Base-by-base conservation (phyloP, 495 filamentous ascomycete genomes). In the Apodospora peruviana region DNA sequence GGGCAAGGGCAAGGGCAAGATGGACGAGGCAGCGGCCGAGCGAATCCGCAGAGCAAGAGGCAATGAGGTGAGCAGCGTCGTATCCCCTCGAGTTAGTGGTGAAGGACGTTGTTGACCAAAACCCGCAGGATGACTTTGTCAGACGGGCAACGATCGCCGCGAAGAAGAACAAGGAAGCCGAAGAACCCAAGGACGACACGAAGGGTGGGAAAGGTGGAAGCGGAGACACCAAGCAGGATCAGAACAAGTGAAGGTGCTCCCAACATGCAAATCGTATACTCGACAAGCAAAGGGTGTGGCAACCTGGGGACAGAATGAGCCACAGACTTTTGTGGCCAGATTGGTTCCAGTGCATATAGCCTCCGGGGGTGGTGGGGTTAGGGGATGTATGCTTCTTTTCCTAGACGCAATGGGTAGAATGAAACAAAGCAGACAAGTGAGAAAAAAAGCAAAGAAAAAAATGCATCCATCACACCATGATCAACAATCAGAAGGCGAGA, bases 1-100 rank as follows among this genome's bases (percentile, higher is more conserved):
- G 32, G 18, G 3, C 12, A 74, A 71, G 70, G 64, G 65, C 23
- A 64, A 65, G 37, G 59, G 60, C 34, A 67, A 64, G 40, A 74
- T 76, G 67, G 68, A 73, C 45, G 65, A 69, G 10, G 62, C 70
- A 14, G 66, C 73, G 5, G 70, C 68, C 4, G 68, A 64, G 43
- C 60, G 75, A 46, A 78, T 78, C 45, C 51, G 60, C 4, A 66
- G 54, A 40, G 57, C 70, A 17, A 67, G 69, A 22, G 73, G 73
- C 16, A 58, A 61, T 25, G 62, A 63, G 38, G 65, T 72, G 23
- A 34, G 32, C 19, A 37, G 19, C 34, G 21, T 2, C 12, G 7
- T 8, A 4, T 14, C 19, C 25, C 5, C 14, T 23, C 16, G 9
- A 24, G 24, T 21, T 21, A 12, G 40, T 19, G n/a, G 4, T 32